Conservation (phyloP, 2,329 filamentous ascomycete species). For the Neophaeococcomyces mojaviensis region DNA sequence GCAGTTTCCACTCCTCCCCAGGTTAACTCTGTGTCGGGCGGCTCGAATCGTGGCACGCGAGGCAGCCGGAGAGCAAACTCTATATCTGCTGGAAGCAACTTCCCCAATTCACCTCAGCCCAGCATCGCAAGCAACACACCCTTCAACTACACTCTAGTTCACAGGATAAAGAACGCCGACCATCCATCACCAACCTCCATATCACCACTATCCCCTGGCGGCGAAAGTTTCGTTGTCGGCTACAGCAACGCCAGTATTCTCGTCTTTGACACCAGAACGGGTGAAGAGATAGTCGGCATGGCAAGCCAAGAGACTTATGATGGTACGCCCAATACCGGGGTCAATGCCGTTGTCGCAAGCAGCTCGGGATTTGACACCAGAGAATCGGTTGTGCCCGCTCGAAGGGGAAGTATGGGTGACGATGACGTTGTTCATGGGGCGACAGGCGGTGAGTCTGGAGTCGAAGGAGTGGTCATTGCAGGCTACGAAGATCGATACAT, state of each 20-base stretch:
- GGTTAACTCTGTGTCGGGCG: conserved; percentile 69
- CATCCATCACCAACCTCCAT: conserved; percentile 80
- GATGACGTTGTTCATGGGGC: conserved; percentile 69
- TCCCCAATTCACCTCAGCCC: conserved; percentile 82
- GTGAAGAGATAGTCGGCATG: conserved; percentile 88
- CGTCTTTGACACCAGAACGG: conserved; percentile 85
- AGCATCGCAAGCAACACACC: conserved; percentile 77
- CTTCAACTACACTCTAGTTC: conserved; percentile 80
- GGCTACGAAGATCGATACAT: conserved; percentile 96
- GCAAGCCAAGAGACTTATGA: conserved; percentile 91
- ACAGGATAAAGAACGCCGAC: conserved; percentile 68
- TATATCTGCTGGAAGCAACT: conserved; percentile 88
- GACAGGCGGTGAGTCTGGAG: conserved; percentile 71
- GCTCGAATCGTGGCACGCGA: conserved; percentile 58
- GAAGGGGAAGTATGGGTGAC: conserved; percentile 61
- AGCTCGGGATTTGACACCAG: conserved; percentile 68
- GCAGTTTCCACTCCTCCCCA: conserved; percentile 87
- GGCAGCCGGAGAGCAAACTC: conserved; percentile 82
- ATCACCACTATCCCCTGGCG: conserved; percentile 71
- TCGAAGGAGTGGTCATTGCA: conserved; percentile 90
- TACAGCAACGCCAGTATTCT: conserved; percentile 86
- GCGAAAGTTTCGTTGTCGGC: conserved; percentile 85
- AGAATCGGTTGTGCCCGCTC: conserved; percentile 53
- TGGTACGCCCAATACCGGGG: conserved; percentile 69
- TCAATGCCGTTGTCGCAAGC: conserved; percentile 86